Base-by-base conservation (phyloP, 345 rosid species). In the Eucalyptus regnans region DNA sequence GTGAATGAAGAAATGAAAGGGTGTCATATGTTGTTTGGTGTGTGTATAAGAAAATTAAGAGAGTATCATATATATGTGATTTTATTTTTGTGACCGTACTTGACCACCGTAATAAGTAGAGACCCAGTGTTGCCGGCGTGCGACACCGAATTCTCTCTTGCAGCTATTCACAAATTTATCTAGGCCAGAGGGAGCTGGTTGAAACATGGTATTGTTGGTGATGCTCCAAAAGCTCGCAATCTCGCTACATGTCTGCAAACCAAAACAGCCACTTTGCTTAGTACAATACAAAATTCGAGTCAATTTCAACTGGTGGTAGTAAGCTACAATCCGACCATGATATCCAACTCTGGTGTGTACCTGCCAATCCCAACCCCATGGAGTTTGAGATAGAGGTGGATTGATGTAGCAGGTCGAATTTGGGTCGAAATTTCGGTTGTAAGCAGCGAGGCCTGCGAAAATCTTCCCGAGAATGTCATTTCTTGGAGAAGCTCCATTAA, bases 81-180 rank as follows among this genome's bases (percentile, higher is more conserved):
- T 51, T 51, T 51, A 8, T 51, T 51, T 51, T 16, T 51, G 54
- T 51, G 33, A 62, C 23, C 17, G 8, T 90, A 93, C 97, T 88
- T 92, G 91, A 81, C 94, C 95, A 76, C 95, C 95, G 16, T 91
- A 93, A 50, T 94, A 93, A 8, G 95, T 86, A 15, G 96, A 91
- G 87, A 92, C 83, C 95, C 97, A 93, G 25, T 93, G 93, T 13
- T 94, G 94, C 8, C 94, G 90, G 88, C 96, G 93, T 23, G 90
- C 48, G 51, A 95, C 94, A 3, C 93, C 93, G 7, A 86, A 95
- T 1, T 0, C 0, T 10, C 2, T 3, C 20, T 7, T 86, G 94
- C 96, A 94, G 0, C 52, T 0, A 3, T 89, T 4, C 5, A 41
- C 9, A 87, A 54, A 93, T 3, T 3, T 5, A 23, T 27, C 58